A percentile compares a stretch with the other conserved stretches of the same genome.
Conservation (phyloP, 2,329 filamentous ascomycete genomes). For the Tolypocladium album region DNA sequence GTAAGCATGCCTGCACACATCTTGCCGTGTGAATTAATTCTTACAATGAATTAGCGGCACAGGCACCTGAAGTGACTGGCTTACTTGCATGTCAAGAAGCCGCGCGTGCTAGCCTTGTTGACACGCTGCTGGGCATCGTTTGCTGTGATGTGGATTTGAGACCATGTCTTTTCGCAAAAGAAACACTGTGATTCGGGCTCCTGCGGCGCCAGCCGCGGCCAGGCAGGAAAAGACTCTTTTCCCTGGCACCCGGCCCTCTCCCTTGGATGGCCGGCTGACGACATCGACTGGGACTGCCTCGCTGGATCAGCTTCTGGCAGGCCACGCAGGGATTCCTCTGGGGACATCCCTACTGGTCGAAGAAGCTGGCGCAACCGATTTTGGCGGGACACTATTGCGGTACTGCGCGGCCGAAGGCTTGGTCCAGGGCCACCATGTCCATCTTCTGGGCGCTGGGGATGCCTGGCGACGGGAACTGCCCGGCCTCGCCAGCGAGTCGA, state of each 20-base stretch:
- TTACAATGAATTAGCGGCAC: neutral
- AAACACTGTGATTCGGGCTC: constrained; percentile 37
- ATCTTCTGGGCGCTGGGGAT: constrained; percentile 71
- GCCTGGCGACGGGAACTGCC: constrained; percentile 78
- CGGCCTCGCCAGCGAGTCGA: constrained; percentile 42
- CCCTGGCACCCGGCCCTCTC: constrained; percentile 64
- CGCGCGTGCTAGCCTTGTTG: neutral
- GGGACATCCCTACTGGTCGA: constrained; percentile 74
- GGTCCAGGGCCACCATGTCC: constrained; percentile 79
- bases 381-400: constrained; percentile 69
- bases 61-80: neutral
- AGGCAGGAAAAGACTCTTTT: constrained; percentile 26
- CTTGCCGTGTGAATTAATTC: neutral
- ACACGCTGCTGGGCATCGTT: neutral
- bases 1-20: neutral
- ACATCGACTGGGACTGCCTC: constrained; percentile 87
- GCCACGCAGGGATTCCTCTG: constrained; percentile 74
- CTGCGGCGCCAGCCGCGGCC: constrained; percentile 9
- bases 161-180: constrained; percentile 48
- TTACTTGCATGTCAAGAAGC: neutral
- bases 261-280: constrained; percentile 74
- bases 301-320: constrained; percentile 73
- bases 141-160: neutral
- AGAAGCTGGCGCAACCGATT: constrained; percentile 90
- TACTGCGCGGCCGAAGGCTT: constrained; percentile 93